Percentiles rank a stretch among this genome's conserved stretches.
phyloP scores from a whole-genome alignment of 768 basidiomycete species.

The Macrocybe gigantea region DNA sequence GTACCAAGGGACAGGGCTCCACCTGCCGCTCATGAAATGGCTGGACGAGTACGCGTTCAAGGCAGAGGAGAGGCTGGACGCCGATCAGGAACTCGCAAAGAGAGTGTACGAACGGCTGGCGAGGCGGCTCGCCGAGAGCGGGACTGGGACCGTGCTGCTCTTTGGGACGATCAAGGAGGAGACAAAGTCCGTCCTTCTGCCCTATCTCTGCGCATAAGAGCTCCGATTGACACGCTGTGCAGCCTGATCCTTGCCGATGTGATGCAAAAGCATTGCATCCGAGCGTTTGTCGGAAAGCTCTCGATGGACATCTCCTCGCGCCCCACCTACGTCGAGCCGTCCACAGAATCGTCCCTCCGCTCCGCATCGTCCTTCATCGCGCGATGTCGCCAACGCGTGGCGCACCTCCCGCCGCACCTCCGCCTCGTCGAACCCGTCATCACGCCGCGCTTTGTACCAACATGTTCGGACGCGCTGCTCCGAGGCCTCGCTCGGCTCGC shows the following conservation, averaged over 20 bases:
- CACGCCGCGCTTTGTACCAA: conserved; percentile 88
- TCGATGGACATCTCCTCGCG: conserved; percentile 82
- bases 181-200: conserved; percentile 55
- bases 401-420: conserved; percentile 33
- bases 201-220: not conserved
- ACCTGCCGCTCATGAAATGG: conserved; percentile 84
- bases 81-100: conserved; percentile 49
- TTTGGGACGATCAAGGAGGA: conserved; percentile 83
- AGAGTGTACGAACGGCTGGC: conserved; percentile 67
- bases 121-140: conserved; percentile 57
- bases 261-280: conserved; percentile 66
- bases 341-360: conserved; percentile 39
- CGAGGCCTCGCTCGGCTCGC: conserved; percentile 55
- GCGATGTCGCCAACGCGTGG: conserved; percentile 35
- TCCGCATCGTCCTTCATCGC: conserved; percentile 54
- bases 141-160: conserved; percentile 71
- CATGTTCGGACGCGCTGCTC: conserved; percentile 72
- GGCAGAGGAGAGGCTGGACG: conserved; percentile 73
- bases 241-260: conserved; percentile 75
- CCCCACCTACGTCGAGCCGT: conserved; percentile 64
- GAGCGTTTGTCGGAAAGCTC: conserved; percentile 85
- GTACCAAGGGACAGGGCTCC: conserved; percentile 82
- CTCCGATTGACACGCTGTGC: not conserved
- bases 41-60: conserved; percentile 76
- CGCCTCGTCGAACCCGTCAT: conserved; percentile 74